These are phyloP conservation scores for Nemania bipapillata DNA, from an alignment of 2,329 filamentous ascomycete genomes.

Conservation along the genomic window DNA sequence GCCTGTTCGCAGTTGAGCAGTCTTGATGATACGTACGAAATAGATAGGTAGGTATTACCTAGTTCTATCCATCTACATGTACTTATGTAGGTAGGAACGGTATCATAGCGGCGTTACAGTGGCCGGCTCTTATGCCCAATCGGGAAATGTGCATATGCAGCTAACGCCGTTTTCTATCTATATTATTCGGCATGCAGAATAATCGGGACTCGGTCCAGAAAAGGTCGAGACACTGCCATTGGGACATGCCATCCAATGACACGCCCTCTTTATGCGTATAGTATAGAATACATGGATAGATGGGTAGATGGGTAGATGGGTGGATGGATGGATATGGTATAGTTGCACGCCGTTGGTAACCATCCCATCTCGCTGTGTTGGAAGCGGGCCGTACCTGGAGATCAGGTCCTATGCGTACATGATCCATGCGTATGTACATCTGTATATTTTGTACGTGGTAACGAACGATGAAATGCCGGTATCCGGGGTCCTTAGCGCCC, in stretches of 20 bases:
- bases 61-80: too few species aligned
- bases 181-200: neutral
- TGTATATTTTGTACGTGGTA: too few species aligned
- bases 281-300: too few species aligned
- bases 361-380: neutral
- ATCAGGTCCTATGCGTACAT: neutral
- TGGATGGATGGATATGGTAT: too few species aligned
- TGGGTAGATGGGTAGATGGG: too few species aligned
- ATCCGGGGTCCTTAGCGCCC: conserved; percentile 19
- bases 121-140: conserved; percentile 9
- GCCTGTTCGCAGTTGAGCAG: too few species aligned
- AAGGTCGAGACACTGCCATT: conserved; percentile 16
- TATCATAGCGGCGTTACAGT: neutral
- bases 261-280: too few species aligned
- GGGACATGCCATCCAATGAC: conserved; percentile 8
- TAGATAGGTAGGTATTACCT: too few species aligned
- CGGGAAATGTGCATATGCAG: neutral
- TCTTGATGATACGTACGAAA: too few species aligned
- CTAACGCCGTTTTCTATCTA: neutral
- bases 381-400: conserved; percentile 1
- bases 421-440: too few species aligned
- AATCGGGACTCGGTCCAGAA: neutral
- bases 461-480: conserved; percentile 5
- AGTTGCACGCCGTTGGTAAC: too few species aligned
- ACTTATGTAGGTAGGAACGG: neutral